Evolutionary conservation across 2,329 filamentous ascomycete genomes (phyloP).

Genomic region (Coniochaeta sp.): DNA sequence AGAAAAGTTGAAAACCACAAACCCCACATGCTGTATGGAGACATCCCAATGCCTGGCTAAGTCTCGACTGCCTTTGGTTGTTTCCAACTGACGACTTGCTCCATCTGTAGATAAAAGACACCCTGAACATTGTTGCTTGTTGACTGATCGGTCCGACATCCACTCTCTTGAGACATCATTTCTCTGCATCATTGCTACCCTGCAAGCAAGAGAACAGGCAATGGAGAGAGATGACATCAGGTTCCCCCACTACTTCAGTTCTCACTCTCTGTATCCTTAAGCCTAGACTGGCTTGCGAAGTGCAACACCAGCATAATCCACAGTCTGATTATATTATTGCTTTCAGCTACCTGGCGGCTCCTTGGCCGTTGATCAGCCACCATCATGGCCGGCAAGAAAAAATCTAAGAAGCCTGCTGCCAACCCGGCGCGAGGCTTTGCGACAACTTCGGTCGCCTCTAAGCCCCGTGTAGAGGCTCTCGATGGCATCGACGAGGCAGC

Average conservation of each 20-base stretch:
- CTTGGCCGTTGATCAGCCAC: slow-evolving; percentile 7
- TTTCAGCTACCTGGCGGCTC: background rate
- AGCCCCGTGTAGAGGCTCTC: slow-evolving; percentile 56
- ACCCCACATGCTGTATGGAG: background rate
- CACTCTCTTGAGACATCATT: background rate
- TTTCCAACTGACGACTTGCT: background rate
- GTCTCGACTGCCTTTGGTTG: background rate
- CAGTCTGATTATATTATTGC: background rate
- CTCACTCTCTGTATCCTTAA: background rate
- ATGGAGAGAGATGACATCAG: background rate
- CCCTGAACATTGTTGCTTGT: background rate
- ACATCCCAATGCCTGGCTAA: background rate
- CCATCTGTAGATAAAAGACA: background rate
- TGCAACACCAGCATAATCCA: background rate
- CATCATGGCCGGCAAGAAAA: slow-evolving; percentile 63
- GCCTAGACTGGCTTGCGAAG: background rate
- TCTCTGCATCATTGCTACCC: background rate
- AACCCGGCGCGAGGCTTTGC: slow-evolving; percentile 92
- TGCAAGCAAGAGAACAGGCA: background rate
- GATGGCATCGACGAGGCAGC: slow-evolving; percentile 25
- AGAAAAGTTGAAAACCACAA: background rate
- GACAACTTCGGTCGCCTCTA: slow-evolving; percentile 86
- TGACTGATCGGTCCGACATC: background rate
- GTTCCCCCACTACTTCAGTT: background rate
- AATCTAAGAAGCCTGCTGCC: slow-evolving; percentile 83